Evolutionary conservation across 2,329 filamentous ascomycete genomes (phyloP), one percentile per base, ranked within the genome.

Genomic region (Acephala macrosclerotiorum): DNA sequence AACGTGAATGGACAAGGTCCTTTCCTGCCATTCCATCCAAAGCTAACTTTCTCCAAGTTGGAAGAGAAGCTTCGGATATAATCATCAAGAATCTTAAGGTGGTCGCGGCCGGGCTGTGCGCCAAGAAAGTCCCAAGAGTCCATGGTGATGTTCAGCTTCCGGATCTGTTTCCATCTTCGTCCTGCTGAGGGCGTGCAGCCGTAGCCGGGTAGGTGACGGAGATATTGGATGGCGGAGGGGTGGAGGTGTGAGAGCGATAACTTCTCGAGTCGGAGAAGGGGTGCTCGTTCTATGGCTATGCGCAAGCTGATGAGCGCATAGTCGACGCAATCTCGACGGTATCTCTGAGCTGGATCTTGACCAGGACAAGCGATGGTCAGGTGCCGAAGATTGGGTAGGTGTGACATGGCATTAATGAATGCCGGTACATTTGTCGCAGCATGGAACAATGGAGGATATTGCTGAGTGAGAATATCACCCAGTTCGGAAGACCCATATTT

Each of bases 401-500:
- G 82, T 40, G 85, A 85, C 75, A 97, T 83, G 58, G 91, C 91
- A 69, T 88, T 85, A 72, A 95, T 89, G 80, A 97, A 97, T 45
- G 92, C 91, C 5, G 91, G 87, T 7, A 96, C 90, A 75, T 97
- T 96, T 67, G 92, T 95, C 8, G 94, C 92, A 7, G 93, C 92
- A 75, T 97, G 94, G 80, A 97, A 97, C 2, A 97, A 81, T 6
- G 94, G 92, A 60, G 93, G 92, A 74, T 96, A 97, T 79, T 97
- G 93, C 75, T 93, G 89, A 16, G 93, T 92, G 67, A 97, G 84
- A 65, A 96, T 85, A 75, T 95, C 91, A 67, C 90, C 93, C 74
- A 96, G 87, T 62, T 93, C 91, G 72, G 86, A 84, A 76, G 89
- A 92, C 71, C 91, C 92, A 77, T 96, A 96, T 79, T 93, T 95